These are phyloP conservation scores for Trypanosoma theileri DNA, from an alignment of 208 protist species.

Conservation along the genomic window DNA sequence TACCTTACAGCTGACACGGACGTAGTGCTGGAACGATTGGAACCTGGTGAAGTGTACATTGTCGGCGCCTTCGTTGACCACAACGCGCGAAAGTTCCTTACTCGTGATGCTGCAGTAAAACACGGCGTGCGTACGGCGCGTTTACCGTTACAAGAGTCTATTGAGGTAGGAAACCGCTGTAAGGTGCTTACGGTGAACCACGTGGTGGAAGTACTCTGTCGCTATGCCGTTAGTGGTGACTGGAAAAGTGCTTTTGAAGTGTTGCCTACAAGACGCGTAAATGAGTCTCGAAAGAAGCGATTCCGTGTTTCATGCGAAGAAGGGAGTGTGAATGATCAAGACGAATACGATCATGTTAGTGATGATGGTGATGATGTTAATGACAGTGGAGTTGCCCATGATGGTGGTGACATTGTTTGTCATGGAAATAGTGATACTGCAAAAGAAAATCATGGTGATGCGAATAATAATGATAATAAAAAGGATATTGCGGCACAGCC, in stretches of 20 bases:
- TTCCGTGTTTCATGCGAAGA: conserved; percentile 3
- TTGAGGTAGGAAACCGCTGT: conserved; percentile 83
- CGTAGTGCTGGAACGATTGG: conserved; percentile 53
- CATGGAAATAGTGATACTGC: background rate
- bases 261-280: conserved; percentile 67
- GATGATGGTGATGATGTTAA: background rate
- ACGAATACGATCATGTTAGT: background rate
- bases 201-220: conserved; percentile 73
- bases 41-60: conserved; percentile 66
- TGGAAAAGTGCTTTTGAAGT: conserved; percentile 72
- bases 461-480: too few species aligned
- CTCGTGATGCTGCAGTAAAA: conserved; percentile 40
- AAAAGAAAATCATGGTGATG: background rate
- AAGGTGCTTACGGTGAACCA: conserved; percentile 92
- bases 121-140: conserved; percentile 75
- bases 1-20: conserved; percentile 83
- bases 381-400: background rate
- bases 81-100: conserved; percentile 83
- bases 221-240: conserved; percentile 43
- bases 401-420: background rate
- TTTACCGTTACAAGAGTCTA: conserved; percentile 74
- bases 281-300: conserved; percentile 34
- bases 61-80: conserved; percentile 91
- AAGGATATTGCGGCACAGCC: too few species aligned
- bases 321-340: background rate